phyloP scores from a whole-genome alignment of 2,329 filamentous ascomycete genomes.

The Paecilomyces sp. region DNA sequence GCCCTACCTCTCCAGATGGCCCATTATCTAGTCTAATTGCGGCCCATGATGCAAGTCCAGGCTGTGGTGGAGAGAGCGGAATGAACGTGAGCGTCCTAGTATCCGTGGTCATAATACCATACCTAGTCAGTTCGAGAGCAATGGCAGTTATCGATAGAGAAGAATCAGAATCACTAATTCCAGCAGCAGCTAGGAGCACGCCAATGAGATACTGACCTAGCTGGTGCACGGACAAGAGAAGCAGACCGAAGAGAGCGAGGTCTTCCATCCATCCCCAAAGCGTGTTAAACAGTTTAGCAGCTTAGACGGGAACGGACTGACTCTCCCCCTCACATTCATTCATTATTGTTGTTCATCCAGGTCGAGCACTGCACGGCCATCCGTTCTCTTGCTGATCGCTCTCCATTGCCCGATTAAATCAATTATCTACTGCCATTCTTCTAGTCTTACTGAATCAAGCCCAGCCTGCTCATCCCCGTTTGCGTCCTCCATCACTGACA shows the following conservation, averaged over 20 bases:
- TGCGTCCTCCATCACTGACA: conserved; percentile 1
- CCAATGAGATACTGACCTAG: background rate
- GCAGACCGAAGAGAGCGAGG: background rate
- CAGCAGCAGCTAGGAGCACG: background rate
- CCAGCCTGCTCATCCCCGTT: background rate
- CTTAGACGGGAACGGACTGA: background rate
- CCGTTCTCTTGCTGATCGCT: background rate
- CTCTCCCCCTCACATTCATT: conserved; percentile 1
- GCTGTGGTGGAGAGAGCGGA: background rate
- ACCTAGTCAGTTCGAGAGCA: background rate
- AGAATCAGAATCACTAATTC: background rate
- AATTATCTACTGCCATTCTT: conserved; percentile 9
- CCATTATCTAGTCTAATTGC: background rate
- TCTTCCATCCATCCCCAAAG: background rate
- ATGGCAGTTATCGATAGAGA: background rate
- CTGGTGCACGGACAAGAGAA: background rate
- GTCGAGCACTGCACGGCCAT: background rate
- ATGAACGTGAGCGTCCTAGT: background rate
- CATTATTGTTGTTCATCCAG: background rate
- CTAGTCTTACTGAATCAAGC: conserved; percentile 1
- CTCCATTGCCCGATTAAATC: background rate
- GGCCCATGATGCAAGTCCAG: background rate
- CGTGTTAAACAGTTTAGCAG: background rate
- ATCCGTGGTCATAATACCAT: background rate
- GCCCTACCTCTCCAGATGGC: background rate